Evolutionary conservation across 2,329 filamentous ascomycete species (phyloP), one percentile per base, ranked within the genome.

Genomic region (Botrytis medusae): DNA sequence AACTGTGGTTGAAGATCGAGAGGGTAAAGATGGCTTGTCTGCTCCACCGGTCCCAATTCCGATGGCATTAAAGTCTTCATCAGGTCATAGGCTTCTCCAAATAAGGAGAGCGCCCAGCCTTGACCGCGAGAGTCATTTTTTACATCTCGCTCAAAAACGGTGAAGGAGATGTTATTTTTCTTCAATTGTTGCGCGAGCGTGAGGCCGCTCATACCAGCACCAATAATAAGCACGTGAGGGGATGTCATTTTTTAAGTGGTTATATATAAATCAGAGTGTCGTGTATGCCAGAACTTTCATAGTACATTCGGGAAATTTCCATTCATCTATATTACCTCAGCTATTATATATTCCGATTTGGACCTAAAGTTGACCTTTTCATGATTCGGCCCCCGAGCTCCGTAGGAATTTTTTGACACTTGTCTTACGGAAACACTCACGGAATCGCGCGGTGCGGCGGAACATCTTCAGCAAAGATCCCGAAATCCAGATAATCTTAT

Each of bases 161-260:
- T 29, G n/a, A 54, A 54, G n/a, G 51, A 4, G 6, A 54, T 54
- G 14, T 29, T 29, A 54, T 29, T 54, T 54, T 54, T 54, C 51
- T 54, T 54, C n/a, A 54, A 54, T 54, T 54, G 51, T 54, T 54
- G n/a, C 51, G 51, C 51, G 51, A 54, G 51, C 14, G 51, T 54
- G 14, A 54, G 51, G 6, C n/a, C 51, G 25, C 51, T 54, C 29
- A 57, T 67, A 10, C 22, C 34, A 59, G 54, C 32, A 60, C 81
- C 54, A 32, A 76, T 78, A 2, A 77, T 77, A 78, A 83, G 79
- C 81, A 54, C 51, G 14, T 54, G 51, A 29, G 14, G n/a, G 51
- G 51, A 18, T 14, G 14, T 0, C 51, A 54, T 54, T 18, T 18
- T 29, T 18, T 4, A 54, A 54, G n/a, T 54, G n/a, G 2, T 29